Base-by-base conservation (phyloP, 2,329 filamentous ascomycete genomes). In the Beauveria asiatica region DNA sequence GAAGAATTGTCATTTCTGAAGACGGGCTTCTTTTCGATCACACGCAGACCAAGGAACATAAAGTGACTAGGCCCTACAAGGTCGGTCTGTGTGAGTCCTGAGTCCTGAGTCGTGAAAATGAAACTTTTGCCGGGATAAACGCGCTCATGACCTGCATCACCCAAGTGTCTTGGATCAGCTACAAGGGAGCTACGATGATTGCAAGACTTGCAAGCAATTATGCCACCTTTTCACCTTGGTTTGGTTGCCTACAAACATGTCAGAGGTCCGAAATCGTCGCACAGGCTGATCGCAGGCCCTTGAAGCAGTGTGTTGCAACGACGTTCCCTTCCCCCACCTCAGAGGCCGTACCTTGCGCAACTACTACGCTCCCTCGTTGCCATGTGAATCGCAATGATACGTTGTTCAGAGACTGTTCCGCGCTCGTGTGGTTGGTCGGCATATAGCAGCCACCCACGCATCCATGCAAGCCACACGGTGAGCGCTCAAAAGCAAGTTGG, bases 101-200 rank as follows among this genome's bases (percentile, higher is more conserved):
- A 33, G 30, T 57, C 49, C 30, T 33, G 30, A 33, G 30, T 57
- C 49, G 55, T 57, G 55, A 57, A 17, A 49, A 50, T 9, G n/a
- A 46, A 23, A 45, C 42, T 21, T 21, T 23, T 46, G 41, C 53
- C 23, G 39, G 55, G 30, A 16, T 7, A 13, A 48, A 50, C 55
- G 55, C 21, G 55, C 30, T 16, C 44, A 19, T 42, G 37, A 53
- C 50, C 37, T 42, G 50, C 45, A 41, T 49, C 33, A 48, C 53
- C 17, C 42, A 19, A n/a, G 19, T 57, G 55, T 57, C 55, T 57
- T 57, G 55, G 44, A 57, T 49, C 53, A 56, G 53, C 53, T 37
- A 21, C 41, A 37, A 55, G 41, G 39, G 45, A 44, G 23, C n/a
- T 44, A 10, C 30, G 21, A 21, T 25, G 27, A n/a, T 11, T 41